phyloP scores from a whole-genome alignment of 352 stramenopile species.

The Globisporangium takayamanum region DNA sequence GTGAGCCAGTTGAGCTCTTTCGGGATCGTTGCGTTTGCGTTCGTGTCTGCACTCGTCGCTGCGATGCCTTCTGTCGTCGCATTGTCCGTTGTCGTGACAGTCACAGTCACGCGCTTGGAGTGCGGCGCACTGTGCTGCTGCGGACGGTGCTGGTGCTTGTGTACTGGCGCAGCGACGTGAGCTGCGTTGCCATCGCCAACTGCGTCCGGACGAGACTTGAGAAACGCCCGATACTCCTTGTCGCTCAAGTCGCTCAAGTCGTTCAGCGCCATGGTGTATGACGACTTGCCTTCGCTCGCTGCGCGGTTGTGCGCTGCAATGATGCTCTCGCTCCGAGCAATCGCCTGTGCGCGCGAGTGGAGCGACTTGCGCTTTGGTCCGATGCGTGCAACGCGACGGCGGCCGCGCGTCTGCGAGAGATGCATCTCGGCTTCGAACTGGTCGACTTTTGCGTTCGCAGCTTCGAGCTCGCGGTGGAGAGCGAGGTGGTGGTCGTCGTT shows the following conservation, averaged over 20 bases:
- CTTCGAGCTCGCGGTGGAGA: not conserved
- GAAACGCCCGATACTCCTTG: constrained; percentile 55
- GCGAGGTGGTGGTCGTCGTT: not conserved
- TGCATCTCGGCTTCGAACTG: not conserved
- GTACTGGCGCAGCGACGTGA: too few species aligned
- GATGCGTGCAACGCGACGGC: constrained; percentile 1
- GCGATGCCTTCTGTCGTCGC: not conserved
- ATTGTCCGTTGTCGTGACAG: constrained; percentile 16
- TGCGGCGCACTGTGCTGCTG: constrained; percentile 2
- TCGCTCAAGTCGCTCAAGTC: constrained; percentile 60
- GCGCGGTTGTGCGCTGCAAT: constrained; percentile 40
- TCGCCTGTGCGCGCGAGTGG: constrained; percentile 30
- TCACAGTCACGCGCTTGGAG: constrained; percentile 2
- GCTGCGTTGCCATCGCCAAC: not conserved
- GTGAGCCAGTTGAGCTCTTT: constrained; percentile 64
- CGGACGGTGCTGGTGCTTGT: constrained; percentile 6
- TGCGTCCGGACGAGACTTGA: constrained; percentile 37
- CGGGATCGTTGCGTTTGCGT: constrained; percentile 24
- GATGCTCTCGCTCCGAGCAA: constrained; percentile 32
- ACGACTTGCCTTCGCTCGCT: constrained; percentile 29
- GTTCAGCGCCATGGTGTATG: constrained; percentile 59
- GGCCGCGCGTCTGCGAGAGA: not conserved
- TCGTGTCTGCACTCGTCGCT: constrained; percentile 12
- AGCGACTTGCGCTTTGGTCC: constrained; percentile 42
- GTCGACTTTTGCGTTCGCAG: not conserved